These are phyloP conservation scores for Chlamydomonas sp. DNA, from an alignment of 139 green algal genomes.

Conservation along the genomic window DNA sequence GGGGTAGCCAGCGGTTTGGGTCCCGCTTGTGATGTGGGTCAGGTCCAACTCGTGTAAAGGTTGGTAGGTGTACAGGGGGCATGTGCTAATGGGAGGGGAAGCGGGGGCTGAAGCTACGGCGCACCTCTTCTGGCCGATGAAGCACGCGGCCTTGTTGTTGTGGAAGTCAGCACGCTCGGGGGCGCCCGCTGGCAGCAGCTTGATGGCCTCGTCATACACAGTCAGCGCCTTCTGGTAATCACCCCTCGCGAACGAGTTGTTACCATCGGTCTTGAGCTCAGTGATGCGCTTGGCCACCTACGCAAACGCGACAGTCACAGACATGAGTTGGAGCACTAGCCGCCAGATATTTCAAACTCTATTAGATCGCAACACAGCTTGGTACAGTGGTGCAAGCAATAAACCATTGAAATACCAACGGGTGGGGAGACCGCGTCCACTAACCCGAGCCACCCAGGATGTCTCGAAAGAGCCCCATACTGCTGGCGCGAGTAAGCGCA, in stretches of 20 bases:
- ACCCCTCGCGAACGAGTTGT: conserved; percentile 74
- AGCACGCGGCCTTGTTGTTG: conserved; percentile 86
- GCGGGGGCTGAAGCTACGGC: background rate
- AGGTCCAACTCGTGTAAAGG: too few relatives aligned
- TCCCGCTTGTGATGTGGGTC: too few relatives aligned
- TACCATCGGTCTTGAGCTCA: conserved; percentile 75
- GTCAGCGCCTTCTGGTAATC: conserved; percentile 80
- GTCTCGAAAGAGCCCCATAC: too few relatives aligned
- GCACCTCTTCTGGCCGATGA: conserved; percentile 75
- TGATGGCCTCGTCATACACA: conserved; percentile 78
- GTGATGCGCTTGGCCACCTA: conserved; percentile 46
- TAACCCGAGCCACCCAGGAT: too few relatives aligned
- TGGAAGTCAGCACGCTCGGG: conserved; percentile 75
- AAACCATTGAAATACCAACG: too few relatives aligned
- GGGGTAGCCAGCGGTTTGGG: too few relatives aligned
- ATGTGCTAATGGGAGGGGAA: too few relatives aligned
- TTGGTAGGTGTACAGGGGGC: too few relatives aligned
- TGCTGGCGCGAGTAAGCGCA: too few relatives aligned
- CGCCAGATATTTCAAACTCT: background rate
- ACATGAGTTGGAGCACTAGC: background rate
- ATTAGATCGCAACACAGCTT: too few relatives aligned
- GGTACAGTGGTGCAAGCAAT: too few relatives aligned
- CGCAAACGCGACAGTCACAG: background rate
- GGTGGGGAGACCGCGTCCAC: too few relatives aligned
- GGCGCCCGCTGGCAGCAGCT: conserved; percentile 55